phyloP scores from a whole-genome alignment of 805 yeast species.

The Debaryomyces castellii region DNA sequence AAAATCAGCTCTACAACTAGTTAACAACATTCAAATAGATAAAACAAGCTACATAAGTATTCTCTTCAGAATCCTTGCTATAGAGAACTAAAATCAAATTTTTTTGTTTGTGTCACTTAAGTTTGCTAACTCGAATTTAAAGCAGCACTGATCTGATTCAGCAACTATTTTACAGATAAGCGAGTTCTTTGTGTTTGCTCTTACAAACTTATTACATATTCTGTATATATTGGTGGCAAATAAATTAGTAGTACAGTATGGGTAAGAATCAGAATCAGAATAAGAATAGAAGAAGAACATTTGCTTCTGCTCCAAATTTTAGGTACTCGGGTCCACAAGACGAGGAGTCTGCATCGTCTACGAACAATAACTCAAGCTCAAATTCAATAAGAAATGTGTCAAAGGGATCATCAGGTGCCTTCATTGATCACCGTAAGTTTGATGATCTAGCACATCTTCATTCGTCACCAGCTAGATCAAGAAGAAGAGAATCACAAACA shows the following conservation, averaged over 20 bases:
- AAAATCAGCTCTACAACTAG: no score
- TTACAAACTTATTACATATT: not conserved
- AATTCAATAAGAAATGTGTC: not conserved
- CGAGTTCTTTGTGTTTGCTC: not conserved
- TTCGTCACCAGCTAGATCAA: slow-evolving; percentile 27
- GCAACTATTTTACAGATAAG: not conserved
- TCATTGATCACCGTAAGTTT: slow-evolving; percentile 29
- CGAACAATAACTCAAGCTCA: not conserved
- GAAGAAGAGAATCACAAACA: slow-evolving; percentile 20
- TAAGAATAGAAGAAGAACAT: slow-evolving; percentile 2
- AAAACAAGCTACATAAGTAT: no score
- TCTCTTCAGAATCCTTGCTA: no score
- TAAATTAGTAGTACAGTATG: not conserved
- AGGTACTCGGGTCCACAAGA: not conserved
- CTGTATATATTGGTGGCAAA: no score
- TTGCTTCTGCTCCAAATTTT: not conserved
- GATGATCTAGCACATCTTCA: slow-evolving; percentile 27
- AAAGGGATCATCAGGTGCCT: slow-evolving; percentile 14
- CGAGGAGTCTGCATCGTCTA: not conserved
- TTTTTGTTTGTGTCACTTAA: not conserved
- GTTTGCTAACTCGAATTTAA: not conserved
- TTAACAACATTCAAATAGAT: no score
- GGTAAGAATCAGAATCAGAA: slow-evolving; percentile 3
- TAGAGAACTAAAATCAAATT: no score
- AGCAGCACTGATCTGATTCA: not conserved